Evolutionary conservation across 2,329 filamentous ascomycete species (phyloP), one percentile per base, ranked within the genome.

Genomic region (Chaetomium globosum): DNA sequence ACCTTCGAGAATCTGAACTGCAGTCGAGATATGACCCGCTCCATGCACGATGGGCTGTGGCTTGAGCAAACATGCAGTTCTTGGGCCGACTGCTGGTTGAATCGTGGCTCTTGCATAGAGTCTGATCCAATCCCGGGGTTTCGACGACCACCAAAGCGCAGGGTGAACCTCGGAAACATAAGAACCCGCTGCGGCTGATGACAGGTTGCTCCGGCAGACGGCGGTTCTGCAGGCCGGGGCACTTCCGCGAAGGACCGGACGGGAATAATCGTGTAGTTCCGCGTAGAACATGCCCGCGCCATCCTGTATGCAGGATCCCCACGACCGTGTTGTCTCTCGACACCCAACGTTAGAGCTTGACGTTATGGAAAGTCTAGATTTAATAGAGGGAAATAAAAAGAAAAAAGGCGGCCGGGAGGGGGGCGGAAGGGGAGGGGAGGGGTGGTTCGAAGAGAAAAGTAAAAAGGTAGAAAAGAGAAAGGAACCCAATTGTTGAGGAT

Each of bases 31-130:
- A 23, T 63, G 57, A 59, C 26, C 23, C 48, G 57, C 31, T 39
- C 9, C 8, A 33, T 55, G 59, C 60, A 61, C 49, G 48, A 58
- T 62, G 36, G 54, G 12, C 9, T 54, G 59, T 31, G 59, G 46
- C 46, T 53, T 43, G 46, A 54, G 56, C 65, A 66, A 64, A 66
- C 61, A 64, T 61, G 31, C 58, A 56, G 23, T 30, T 57, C 13
- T 33, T 46, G 26, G 63, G 16, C 19, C 21, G 28, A 8, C 28
- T n/a, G 28, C 51, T 52, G 16, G 49, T 33, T 30, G 52, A 39
- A 33, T 26, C 6, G 21, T 4, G 12, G 55, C 2, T 56, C 6
- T 8, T 51, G 54, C 33, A 30, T 49, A 48, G 43, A 9, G 19
- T 31, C 39, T 19, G 28, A 30, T 26, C 54, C 36, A 53, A 53